Conservation (phyloP, 305 asterid genomes). For the Fraxinus latifolia region DNA sequence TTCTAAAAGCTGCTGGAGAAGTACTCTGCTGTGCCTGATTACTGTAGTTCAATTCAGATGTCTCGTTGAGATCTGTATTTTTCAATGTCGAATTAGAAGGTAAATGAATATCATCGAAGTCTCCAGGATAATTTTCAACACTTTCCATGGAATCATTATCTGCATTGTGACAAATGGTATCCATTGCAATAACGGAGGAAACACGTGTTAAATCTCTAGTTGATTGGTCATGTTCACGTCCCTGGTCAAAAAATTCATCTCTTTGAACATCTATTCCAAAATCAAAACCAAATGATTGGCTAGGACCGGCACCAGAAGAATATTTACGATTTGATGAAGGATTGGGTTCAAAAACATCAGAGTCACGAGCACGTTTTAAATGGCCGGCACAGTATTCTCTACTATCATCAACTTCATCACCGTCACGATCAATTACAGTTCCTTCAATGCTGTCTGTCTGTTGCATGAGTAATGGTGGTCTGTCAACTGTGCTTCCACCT, state of each 20-base stretch:
- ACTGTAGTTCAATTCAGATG: slow-evolving; percentile 89
- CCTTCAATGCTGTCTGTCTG: slow-evolving; percentile 96
- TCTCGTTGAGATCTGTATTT: slow-evolving; percentile 63
- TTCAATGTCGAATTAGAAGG: slow-evolving; percentile 72
- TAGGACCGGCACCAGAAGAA: slow-evolving; percentile 89
- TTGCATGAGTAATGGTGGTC: slow-evolving; percentile 62
- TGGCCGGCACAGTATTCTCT: slow-evolving; percentile 74
- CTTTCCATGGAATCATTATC: slow-evolving; percentile 95
- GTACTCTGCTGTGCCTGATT: slow-evolving; percentile 93
- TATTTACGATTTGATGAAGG: slow-evolving; percentile 48
- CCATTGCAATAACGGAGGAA: slow-evolving; percentile 97
- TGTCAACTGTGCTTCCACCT: slow-evolving; percentile 97
- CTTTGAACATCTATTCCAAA: slow-evolving; percentile 51
- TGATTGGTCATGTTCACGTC: slow-evolving; percentile 56
- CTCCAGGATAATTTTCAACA: slow-evolving; percentile 86
- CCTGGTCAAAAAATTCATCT: slow-evolving; percentile 54
- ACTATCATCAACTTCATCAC: slow-evolving; percentile 93
- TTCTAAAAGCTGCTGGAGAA: slow-evolving; percentile 58
- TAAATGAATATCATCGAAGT: slow-evolving; percentile 65
- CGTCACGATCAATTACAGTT: slow-evolving; percentile 93
- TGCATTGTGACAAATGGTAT: slow-evolving; percentile 63
- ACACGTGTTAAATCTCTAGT: slow-evolving; percentile 73
- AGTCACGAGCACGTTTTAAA: slow-evolving; percentile 79
- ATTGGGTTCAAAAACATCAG: slow-evolving; percentile 38
- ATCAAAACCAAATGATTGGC: slow-evolving; percentile 55